A percentile compares a stretch with the other conserved stretches of the same genome.
Evolutionary conservation across 345 rosid species (phyloP).

Genomic region (Draba incana): DNA sequence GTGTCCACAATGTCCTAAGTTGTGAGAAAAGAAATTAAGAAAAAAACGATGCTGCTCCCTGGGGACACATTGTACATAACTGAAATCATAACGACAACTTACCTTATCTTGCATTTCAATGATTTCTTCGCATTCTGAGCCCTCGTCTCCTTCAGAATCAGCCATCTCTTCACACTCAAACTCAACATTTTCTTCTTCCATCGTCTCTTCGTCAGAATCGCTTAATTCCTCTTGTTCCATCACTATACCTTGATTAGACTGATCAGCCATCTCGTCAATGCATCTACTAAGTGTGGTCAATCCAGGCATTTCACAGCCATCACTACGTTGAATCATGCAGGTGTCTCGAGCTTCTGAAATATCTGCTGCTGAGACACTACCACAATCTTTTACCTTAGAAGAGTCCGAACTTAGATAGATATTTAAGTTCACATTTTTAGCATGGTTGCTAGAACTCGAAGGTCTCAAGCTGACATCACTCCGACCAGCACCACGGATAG

Average conservation of each 20-base stretch:
- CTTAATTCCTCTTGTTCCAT: constrained; percentile 99
- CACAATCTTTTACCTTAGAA: constrained; percentile 45
- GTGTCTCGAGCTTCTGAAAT: constrained; percentile 41
- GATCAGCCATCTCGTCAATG: constrained; percentile 54
- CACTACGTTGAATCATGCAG: constrained; percentile 28
- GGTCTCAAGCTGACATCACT: constrained; percentile 37
- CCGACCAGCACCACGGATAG: constrained; percentile 39
- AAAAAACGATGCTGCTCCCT: constrained; percentile 12
- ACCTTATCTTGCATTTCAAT: constrained; percentile 59
- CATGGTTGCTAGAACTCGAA: constrained; percentile 45
- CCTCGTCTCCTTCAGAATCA: constrained; percentile 93
- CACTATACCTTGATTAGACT: constrained; percentile 76
- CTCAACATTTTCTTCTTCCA: constrained; percentile 84
- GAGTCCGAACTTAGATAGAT: constrained; percentile 73
- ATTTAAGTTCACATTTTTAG: constrained; percentile 65
- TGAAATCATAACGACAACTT: constrained; percentile 23
- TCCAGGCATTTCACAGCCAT: constrained; percentile 41
- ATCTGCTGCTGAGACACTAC: constrained; percentile 40
- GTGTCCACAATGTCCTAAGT: constrained; percentile 29
- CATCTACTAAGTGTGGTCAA: constrained; percentile 40
- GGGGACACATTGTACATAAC: constrained; percentile 12
- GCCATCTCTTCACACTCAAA: constrained; percentile 99
- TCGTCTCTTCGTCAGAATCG: constrained; percentile 83
- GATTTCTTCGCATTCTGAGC: constrained; percentile 50
- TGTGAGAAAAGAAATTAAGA: constrained; percentile 5